These are phyloP conservation scores for Lactarius psammicola DNA, from an alignment of 768 basidiomycete species.

Conservation along the genomic window DNA sequence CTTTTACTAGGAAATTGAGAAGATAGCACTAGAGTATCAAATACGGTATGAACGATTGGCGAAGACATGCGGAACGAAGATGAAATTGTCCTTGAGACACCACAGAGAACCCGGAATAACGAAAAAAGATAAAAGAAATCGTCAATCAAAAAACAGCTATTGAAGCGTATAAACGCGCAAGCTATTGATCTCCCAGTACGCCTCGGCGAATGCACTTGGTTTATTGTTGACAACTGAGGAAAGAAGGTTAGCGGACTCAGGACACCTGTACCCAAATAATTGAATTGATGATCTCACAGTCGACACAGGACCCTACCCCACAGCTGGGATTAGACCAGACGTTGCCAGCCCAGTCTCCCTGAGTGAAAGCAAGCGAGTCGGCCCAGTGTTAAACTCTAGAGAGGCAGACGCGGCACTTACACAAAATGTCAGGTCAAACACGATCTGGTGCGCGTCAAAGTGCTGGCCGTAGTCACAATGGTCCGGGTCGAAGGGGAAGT, in stretches of 20 bases:
- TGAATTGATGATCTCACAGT: constrained; percentile 42
- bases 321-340: constrained; percentile 36
- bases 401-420: constrained; percentile 37
- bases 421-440: constrained; percentile 64
- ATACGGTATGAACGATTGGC: no score
- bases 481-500: constrained; percentile 42
- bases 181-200: constrained; percentile 70
- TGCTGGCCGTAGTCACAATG: constrained; percentile 53
- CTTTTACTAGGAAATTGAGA: no score
- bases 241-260: neutral
- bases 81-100: no score
- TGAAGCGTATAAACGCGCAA: constrained; percentile 50
- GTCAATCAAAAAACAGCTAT: neutral
- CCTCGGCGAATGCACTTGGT: constrained; percentile 55
- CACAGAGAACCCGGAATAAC: no score
- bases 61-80: no score
- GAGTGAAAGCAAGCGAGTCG: neutral
- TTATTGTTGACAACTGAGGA: constrained; percentile 55
- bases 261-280: neutral
- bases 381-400: neutral
- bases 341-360: constrained; percentile 29
- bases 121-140: no score
- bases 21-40: no score
- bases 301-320: constrained; percentile 40
- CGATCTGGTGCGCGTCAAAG: constrained; percentile 52